Evolutionary conservation across 345 rosid species (phyloP).

Genomic region (Lenwebbia sp.): DNA sequence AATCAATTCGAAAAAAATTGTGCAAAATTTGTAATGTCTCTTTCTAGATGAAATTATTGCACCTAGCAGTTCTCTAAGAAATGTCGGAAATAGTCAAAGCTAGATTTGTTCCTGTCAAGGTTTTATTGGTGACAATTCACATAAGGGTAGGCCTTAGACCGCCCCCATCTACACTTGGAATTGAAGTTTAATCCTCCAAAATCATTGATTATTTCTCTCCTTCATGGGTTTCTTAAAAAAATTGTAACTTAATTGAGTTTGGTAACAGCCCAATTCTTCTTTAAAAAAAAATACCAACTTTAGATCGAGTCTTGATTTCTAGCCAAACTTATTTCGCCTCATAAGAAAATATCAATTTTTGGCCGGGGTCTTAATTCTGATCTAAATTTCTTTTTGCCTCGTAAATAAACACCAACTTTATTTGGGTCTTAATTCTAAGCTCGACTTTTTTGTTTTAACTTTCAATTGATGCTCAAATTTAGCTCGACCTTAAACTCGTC

Average conservation of each 20-base stretch:
- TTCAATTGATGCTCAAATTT: background rate
- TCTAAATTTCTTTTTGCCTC: background rate
- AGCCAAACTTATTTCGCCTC: background rate
- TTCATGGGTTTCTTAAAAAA: background rate
- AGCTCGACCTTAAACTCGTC: rapidly evolving
- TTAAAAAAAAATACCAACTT: background rate
- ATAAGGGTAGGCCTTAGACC: background rate
- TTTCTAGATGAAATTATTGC: background rate
- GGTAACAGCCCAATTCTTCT: background rate
- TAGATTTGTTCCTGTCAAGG: background rate
- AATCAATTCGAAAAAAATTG: background rate
- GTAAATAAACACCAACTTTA: background rate
- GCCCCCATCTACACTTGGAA: background rate
- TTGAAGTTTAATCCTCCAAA: background rate
- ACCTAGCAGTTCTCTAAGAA: background rate
- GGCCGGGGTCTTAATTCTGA: rapidly evolving
- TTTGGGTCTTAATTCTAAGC: rapidly evolving
- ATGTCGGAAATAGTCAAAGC: background rate
- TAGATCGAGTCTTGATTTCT: too few relatives aligned
- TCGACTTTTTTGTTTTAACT: background rate
- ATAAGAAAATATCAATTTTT: background rate
- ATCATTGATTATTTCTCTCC: background rate
- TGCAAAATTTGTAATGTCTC: background rate
- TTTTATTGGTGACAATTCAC: background rate
- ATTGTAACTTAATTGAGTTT: background rate